A percentile compares a stretch with the other conserved stretches of the same genome.
phyloP scores from a whole-genome alignment of 108 stramenopile genomes.

The Nitzschia sp. region DNA sequence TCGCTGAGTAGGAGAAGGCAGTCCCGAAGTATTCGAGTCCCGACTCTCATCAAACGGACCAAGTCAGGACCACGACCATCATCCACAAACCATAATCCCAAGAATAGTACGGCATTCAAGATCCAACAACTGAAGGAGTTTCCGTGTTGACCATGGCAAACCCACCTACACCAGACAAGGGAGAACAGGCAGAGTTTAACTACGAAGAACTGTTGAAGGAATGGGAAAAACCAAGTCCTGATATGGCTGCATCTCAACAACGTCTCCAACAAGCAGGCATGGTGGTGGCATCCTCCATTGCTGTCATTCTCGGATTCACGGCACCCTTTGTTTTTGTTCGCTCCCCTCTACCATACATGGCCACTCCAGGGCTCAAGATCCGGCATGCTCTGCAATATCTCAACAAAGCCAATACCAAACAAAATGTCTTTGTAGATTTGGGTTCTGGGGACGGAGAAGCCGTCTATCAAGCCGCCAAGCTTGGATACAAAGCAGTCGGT shows the following conservation, averaged over 20 bases:
- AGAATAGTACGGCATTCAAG: no score
- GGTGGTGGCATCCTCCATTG: constrained; percentile 39
- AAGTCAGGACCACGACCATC: no score
- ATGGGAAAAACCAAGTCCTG: constrained; percentile 1
- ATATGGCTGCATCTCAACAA: neutral
- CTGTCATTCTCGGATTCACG: constrained; percentile 51
- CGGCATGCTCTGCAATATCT: constrained; percentile 51
- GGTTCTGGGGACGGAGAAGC: constrained; percentile 77
- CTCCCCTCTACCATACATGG: constrained; percentile 74
- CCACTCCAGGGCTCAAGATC: constrained; percentile 70
- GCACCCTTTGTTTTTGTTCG: constrained; percentile 63
- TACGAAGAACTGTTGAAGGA: constrained; percentile 14
- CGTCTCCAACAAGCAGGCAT: constrained; percentile 11
- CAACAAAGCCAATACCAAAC: constrained; percentile 17
- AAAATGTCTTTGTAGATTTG: constrained; percentile 59
- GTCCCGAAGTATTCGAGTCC: no score
- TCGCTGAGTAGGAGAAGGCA: no score
- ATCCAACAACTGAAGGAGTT: no score
- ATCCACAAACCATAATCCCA: no score
- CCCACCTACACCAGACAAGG: neutral
- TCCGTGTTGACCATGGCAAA: no score
- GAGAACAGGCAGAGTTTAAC: neutral
- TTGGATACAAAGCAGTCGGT: constrained; percentile 54
- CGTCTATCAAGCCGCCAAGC: constrained; percentile 54
- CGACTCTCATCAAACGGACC: no score